These are phyloP conservation scores for Suillus bovinus DNA, from an alignment of 768 basidiomycete genomes.

Conservation along the genomic window DNA sequence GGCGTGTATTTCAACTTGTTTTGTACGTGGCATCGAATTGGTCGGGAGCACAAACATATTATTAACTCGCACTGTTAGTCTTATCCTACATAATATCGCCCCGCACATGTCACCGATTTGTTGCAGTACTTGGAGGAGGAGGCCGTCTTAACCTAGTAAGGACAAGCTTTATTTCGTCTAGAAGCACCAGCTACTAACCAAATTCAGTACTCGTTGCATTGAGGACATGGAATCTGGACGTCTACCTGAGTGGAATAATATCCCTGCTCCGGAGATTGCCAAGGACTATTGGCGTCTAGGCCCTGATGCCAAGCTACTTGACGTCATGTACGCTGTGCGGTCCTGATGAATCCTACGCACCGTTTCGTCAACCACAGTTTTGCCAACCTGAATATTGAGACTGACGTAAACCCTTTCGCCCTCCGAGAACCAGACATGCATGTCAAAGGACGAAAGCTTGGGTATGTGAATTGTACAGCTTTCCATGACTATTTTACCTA, in stretches of 20 bases:
- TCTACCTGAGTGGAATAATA: conserved; percentile 77
- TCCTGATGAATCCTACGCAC: conserved; percentile 93
- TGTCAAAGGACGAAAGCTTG: conserved; percentile 73
- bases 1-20: conserved; percentile 91
- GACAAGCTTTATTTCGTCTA: conserved; percentile 21
- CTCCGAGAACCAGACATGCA: conserved; percentile 87
- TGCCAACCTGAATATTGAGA: conserved; percentile 74
- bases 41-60: conserved; percentile 13
- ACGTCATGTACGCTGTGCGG: conserved; percentile 89
- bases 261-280: conserved; percentile 83
- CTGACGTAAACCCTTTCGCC: conserved; percentile 90
- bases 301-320: conserved; percentile 73
- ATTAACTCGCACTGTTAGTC: conserved; percentile 43
- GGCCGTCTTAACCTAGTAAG: conserved; percentile 89
- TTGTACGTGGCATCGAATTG: conserved; percentile 46
- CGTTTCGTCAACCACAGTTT: conserved; percentile 96
- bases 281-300: conserved; percentile 93
- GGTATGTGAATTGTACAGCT: conserved; percentile 46
- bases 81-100: conserved; percentile 78
- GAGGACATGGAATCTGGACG: conserved; percentile 79
- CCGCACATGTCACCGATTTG: conserved; percentile 83
- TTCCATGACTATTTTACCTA: conserved; percentile 5
- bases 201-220: conserved; percentile 72
- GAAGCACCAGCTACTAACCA: conserved; percentile 17
- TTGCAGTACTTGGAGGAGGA: conserved; percentile 94